Conservation (phyloP, 805 yeast species). For the Metschnikowia gruessii region DNA sequence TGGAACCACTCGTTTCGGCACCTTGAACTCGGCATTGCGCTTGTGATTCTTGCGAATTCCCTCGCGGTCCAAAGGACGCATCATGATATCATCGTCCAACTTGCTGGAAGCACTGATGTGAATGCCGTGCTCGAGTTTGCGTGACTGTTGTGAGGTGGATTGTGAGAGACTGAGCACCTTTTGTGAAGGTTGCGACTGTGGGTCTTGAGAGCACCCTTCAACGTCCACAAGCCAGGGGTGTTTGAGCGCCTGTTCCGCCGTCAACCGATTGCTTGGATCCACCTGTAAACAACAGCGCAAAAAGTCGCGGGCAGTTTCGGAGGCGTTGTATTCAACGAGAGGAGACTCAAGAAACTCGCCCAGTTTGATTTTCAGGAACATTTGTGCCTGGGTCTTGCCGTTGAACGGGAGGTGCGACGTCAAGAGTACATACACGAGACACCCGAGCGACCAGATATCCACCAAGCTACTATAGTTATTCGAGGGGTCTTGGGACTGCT, state of each 20-base stretch:
- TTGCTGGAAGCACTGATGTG: constrained; percentile 36
- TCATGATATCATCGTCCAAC: constrained; percentile 41
- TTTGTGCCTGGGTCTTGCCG: constrained; percentile 84
- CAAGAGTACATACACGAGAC: constrained; percentile 84
- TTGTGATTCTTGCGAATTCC: constrained; percentile 19
- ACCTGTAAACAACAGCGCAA: constrained; percentile 68
- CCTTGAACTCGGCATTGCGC: constrained; percentile 36
- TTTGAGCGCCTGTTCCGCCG: constrained; percentile 70
- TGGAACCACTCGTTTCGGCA: constrained; percentile 43
- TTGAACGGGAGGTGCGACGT: constrained; percentile 95
- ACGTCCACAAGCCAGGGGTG: constrained; percentile 75
- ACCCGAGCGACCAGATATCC: constrained; percentile 98
- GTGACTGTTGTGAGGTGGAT: constrained; percentile 64
- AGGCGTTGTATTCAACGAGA: constrained; percentile 60
- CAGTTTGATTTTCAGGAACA: constrained; percentile 68
- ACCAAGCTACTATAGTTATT: constrained; percentile 74
- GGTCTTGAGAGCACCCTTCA: constrained; percentile 19
- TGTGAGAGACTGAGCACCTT: constrained; percentile 60
- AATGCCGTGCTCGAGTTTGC: constrained; percentile 41
- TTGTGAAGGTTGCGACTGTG: constrained; percentile 21
- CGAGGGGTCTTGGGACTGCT: constrained; percentile 28
- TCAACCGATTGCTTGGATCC: constrained; percentile 67
- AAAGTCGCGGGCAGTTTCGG: constrained; percentile 70
- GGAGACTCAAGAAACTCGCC: constrained; percentile 83
- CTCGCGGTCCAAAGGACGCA: constrained; percentile 40